Evolutionary conservation across 805 yeast genomes (phyloP).

Genomic region (Kluyveromyces wickerhamii): DNA sequence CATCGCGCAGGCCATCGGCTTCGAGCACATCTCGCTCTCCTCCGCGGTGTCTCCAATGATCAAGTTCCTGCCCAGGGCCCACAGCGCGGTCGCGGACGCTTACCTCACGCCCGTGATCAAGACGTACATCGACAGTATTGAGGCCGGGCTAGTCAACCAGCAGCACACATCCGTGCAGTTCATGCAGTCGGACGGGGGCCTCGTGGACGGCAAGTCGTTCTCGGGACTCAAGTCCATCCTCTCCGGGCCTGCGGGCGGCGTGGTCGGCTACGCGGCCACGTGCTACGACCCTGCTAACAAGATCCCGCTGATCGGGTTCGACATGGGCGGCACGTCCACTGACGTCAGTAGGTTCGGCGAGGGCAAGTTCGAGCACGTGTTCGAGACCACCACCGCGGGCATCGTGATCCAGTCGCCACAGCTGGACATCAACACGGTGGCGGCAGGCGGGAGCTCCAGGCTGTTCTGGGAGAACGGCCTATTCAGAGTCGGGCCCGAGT

Average conservation of each 20-base stretch:
- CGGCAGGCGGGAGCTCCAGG: constrained; percentile 79
- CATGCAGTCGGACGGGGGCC: constrained; percentile 97
- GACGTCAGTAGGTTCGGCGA: constrained; percentile 69
- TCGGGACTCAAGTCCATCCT: constrained; percentile 83
- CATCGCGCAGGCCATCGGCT: constrained; percentile 60
- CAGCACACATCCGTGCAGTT: constrained; percentile 51
- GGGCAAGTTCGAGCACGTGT: constrained; percentile 68
- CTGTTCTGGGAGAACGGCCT: constrained; percentile 61
- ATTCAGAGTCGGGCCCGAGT: constrained; percentile 78
- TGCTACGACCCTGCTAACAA: constrained; percentile 50
- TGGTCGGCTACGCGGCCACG: constrained; percentile 85
- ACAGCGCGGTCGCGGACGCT: constrained; percentile 75
- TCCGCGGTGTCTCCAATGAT: constrained; percentile 71
- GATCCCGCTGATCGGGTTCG: constrained; percentile 70
- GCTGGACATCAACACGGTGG: constrained; percentile 71
- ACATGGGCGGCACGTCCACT: constrained; percentile 89
- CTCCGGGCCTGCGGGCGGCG: constrained; percentile 98
- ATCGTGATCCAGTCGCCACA: constrained; percentile 81
- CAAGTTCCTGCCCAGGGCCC: constrained; percentile 65
- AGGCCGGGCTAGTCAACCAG: constrained; percentile 50
- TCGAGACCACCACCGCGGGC: constrained; percentile 79
- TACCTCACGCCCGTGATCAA: constrained; percentile 74
- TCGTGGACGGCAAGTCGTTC: constrained; percentile 74
- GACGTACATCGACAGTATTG: constrained; percentile 53
- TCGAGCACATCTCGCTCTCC: constrained; percentile 59